Evolutionary conservation across 1,284 basidiomycete genomes (phyloP), one percentile per base, ranked within the genome.

Genomic region (Dichomitus squalens): DNA sequence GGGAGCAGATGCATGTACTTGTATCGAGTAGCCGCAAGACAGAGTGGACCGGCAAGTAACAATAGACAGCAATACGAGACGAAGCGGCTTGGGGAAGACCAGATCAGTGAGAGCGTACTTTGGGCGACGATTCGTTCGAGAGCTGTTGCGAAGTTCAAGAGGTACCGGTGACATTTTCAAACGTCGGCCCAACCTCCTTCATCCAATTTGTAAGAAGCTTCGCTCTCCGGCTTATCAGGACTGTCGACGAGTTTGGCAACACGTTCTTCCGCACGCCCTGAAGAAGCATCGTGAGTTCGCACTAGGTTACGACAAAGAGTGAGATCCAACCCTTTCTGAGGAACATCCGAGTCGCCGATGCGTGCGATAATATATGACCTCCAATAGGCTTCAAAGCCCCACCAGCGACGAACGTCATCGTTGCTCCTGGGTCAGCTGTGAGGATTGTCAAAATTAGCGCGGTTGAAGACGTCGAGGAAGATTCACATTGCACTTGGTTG

Each of bases 171-270:
- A n/a, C n/a, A n/a, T 6, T 31, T 33, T 27, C 31, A 75, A 41
- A 92, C 84, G 67, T 93, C 90, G 14, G 85, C 79, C 90, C 90
- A 93, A 33, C 90, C 90, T 38, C 90, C 90, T 78, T 92, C 91
- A 65, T 92, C 90, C 27, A 96, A 79, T 70, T 92, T 93, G 74
- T 95, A 96, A 1, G 92, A 93, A 2, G 93, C 94, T 74, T 96
- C 93, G 65, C 91, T 93, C 75, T 96, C 93, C 7, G 93, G 92
- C 65, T 89, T 84, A 70, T 96, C 95, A 4, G 95, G 95, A 66
- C 92, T 95, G 71, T 97, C 95, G 39, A 95, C 91, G 3, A 97
- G 81, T 71, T 96, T 97, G n/a, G 94, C 94, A 29, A 96, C 93
- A 56, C 95, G 89, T 75, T 97, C 95, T 70, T 96, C 95, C 4